phyloP scores from a whole-genome alignment of 2,329 filamentous ascomycete genomes.

The Fusarium falciforme region DNA sequence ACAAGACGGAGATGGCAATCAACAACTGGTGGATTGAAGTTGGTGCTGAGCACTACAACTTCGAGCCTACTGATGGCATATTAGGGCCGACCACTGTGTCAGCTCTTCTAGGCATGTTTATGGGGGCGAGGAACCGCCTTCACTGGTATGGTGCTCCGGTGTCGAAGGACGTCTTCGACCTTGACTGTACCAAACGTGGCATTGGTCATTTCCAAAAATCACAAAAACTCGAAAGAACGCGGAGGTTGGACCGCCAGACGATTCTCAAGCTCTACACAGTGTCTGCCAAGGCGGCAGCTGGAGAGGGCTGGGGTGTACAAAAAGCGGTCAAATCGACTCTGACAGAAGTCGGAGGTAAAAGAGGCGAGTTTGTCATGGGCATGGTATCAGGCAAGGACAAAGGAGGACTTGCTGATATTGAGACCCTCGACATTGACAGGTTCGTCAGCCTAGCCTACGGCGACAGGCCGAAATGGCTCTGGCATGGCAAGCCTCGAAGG shows the following conservation, averaged over 20 bases:
- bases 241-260: constrained; percentile 85
- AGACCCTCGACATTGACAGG: constrained; percentile 88
- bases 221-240: constrained; percentile 81
- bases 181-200: constrained; percentile 82
- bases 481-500: constrained; percentile 89
- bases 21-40: constrained; percentile 97
- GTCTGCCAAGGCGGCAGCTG: constrained; percentile 91
- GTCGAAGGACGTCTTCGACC: constrained; percentile 90
- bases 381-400: constrained; percentile 90
- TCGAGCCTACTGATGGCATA: constrained; percentile 92
- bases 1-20: constrained; percentile 89
- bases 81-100: constrained; percentile 92
- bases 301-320: constrained; percentile 92
- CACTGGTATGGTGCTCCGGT: constrained; percentile 87
- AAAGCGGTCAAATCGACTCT: constrained; percentile 96
- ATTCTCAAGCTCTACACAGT: constrained; percentile 81
- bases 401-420: constrained; percentile 89
- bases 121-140: constrained; percentile 90
- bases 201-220: constrained; percentile 92
- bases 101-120: constrained; percentile 85
- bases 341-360: constrained; percentile 91
- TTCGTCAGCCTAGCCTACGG: constrained; percentile 84
- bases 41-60: constrained; percentile 89
- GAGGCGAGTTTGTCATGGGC: constrained; percentile 94
- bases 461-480: constrained; percentile 91